Evolutionary conservation across 352 stramenopile species (phyloP).

Genomic region (Globisporangium middletonii): DNA sequence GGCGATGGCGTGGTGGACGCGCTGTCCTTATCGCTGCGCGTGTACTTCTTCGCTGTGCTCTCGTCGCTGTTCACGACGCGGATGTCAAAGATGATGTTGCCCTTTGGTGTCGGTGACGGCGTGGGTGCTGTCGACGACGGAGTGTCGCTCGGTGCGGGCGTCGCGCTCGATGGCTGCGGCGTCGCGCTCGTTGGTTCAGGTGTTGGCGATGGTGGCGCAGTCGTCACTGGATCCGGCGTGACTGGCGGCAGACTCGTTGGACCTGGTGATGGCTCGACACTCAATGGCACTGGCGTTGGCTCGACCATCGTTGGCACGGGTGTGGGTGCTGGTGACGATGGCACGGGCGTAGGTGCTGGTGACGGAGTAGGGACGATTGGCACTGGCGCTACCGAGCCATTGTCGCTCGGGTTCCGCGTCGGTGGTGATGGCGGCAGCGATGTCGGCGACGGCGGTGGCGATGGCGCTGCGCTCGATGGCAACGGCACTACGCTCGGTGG

Average conservation of each 20-base stretch:
- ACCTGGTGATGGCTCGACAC: too few species aligned
- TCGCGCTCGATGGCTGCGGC: not conserved
- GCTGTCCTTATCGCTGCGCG: constrained; percentile 3
- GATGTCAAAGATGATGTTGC: constrained; percentile 13
- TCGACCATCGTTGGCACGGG: too few species aligned
- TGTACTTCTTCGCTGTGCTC: constrained; percentile 9
- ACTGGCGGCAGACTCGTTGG: too few species aligned
- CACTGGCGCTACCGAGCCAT: not conserved
- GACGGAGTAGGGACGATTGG: not conserved
- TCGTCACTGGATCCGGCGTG: too few species aligned
- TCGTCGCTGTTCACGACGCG: constrained; percentile 2
- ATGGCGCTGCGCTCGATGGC: constrained; percentile 1
- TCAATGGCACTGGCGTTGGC: too few species aligned
- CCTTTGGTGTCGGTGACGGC: constrained; percentile 6
- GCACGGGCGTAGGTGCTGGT: not conserved
- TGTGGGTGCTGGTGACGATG: too few species aligned
- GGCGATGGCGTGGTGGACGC: not conserved
- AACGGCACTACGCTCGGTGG: not conserved
- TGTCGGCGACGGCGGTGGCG: not conserved
- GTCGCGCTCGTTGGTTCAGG: too few species aligned
- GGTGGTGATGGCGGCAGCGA: not conserved
- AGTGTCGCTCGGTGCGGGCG: not conserved
- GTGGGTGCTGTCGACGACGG: not conserved
- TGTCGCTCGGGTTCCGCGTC: not conserved
- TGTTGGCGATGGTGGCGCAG: too few species aligned